Evolutionary conservation across 192 early-diverging fungal genomes (phyloP).

Genomic region (Rhizophlyctis rosea): DNA sequence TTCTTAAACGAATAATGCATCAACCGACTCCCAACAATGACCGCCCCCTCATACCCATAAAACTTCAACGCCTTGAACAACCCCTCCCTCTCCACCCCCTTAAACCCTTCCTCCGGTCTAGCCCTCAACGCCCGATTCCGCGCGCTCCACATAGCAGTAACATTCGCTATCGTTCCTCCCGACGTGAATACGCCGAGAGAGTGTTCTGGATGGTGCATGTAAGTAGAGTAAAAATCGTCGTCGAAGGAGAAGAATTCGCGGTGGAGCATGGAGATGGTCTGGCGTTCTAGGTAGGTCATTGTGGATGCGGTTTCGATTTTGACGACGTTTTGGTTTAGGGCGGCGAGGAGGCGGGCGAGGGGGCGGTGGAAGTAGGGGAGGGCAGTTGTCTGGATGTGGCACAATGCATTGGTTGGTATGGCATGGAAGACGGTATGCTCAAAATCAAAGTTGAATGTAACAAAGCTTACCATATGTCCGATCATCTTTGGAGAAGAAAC

Average conservation of each 20-base stretch:
- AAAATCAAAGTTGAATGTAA: too few species aligned
- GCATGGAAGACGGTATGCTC: too few species aligned
- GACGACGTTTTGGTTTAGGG: slow-evolving; percentile 60
- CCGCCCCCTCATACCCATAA: slow-evolving; percentile 50
- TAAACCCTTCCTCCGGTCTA: slow-evolving; percentile 24
- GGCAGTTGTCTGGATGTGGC: slow-evolving; percentile 36
- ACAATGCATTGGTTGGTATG: too few species aligned
- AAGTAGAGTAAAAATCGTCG: slow-evolving; percentile 39
- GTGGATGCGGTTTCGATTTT: slow-evolving; percentile 57
- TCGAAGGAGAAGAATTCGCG: slow-evolving; percentile 39
- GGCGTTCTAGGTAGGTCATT: slow-evolving; percentile 50
- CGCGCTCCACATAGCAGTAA: slow-evolving; percentile 60
- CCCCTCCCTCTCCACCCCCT: slow-evolving; percentile 54
- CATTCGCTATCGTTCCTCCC: slow-evolving; percentile 57
- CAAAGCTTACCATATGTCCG: slow-evolving; percentile 48
- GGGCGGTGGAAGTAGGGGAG: slow-evolving; percentile 58
- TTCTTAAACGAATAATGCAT: slow-evolving; percentile 64
- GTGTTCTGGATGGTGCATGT: slow-evolving; percentile 37
- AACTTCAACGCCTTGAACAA: slow-evolving; percentile 37
- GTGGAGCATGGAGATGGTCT: slow-evolving; percentile 54
- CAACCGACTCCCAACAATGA: slow-evolving; percentile 44
- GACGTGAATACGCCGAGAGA: slow-evolving; percentile 46
- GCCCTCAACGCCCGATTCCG: slow-evolving; percentile 45
- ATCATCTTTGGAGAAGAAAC: slow-evolving; percentile 50
- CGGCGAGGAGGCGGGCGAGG: slow-evolving; percentile 45